These are phyloP conservation scores for Fusarium illudens DNA, from an alignment of 2,329 filamentous ascomycete genomes.

Conservation along the genomic window DNA sequence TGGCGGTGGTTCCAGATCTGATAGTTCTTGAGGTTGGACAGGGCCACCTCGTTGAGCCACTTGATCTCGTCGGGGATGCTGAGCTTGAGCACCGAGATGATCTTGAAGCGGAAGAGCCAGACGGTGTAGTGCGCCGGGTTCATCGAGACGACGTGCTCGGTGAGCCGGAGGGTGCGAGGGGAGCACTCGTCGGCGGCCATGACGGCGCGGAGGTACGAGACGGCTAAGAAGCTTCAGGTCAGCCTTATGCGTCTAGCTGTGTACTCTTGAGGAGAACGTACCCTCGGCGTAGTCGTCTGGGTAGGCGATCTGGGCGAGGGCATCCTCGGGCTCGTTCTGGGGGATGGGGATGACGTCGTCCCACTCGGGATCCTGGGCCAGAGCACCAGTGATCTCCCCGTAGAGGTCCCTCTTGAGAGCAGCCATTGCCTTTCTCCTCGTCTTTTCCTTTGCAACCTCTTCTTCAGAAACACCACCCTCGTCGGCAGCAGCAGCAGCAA, in stretches of 20 bases:
- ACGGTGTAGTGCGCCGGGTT: slow-evolving; percentile 99
- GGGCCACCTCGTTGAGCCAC: slow-evolving; percentile 87
- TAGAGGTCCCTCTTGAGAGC: slow-evolving; percentile 61
- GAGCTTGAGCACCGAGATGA: slow-evolving; percentile 72
- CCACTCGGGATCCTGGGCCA: slow-evolving; percentile 76
- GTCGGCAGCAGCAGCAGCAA: slow-evolving; percentile 36
- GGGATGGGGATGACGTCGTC: slow-evolving; percentile 84
- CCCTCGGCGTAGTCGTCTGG: slow-evolving; percentile 86
- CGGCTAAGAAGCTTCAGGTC: slow-evolving; percentile 62
- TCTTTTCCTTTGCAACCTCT: slow-evolving; percentile 57
- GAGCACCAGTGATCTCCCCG: slow-evolving; percentile 55
- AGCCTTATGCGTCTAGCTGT: slow-evolving; percentile 6
- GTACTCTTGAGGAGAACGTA: slow-evolving; percentile 48
- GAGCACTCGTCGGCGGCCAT: slow-evolving; percentile 91
- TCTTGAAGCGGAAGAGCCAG: slow-evolving; percentile 92
- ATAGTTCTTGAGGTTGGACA: slow-evolving; percentile 94
- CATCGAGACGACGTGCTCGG: slow-evolving; percentile 87
- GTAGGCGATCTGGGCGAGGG: slow-evolving; percentile 93
- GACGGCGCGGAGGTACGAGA: slow-evolving; percentile 90
- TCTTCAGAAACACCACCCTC: slow-evolving; percentile 42
- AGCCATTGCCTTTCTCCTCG: slow-evolving; percentile 61
- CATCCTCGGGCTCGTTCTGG: slow-evolving; percentile 82
- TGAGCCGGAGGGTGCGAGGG: slow-evolving; percentile 79
- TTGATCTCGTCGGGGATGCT: slow-evolving; percentile 75
- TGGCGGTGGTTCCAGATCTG: slow-evolving; percentile 91